Evolutionary conservation across 1,284 basidiomycete species (phyloP).

Genomic region (Cryptococcus amylolentus): DNA sequence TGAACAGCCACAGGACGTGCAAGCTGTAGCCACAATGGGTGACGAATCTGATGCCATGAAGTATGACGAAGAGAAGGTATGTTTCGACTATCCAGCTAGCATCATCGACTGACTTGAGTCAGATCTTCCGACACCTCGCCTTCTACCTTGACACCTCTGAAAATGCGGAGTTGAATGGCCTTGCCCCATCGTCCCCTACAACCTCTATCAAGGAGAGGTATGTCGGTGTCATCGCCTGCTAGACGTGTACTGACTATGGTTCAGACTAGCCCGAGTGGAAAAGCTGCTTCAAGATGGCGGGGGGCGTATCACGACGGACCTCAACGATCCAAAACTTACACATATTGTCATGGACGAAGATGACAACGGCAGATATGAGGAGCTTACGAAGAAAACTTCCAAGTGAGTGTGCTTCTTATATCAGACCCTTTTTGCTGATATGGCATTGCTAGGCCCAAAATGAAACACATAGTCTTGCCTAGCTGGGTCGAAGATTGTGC

Average conservation of each 20-base stretch:
- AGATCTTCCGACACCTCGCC: slow-evolving; percentile 68
- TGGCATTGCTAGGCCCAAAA: slow-evolving; percentile 61
- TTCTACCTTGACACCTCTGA: slow-evolving; percentile 81
- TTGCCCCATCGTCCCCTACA: slow-evolving; percentile 55
- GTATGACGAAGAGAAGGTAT: slow-evolving; percentile 63
- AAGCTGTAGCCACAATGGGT: slow-evolving; percentile 56
- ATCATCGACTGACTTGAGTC: not conserved
- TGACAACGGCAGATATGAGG: slow-evolving; percentile 57
- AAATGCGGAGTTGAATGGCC: slow-evolving; percentile 64
- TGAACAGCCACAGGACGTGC: no score
- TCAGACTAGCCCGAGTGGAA: slow-evolving; percentile 60
- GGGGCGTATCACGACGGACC: slow-evolving; percentile 60
- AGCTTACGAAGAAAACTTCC: slow-evolving; percentile 56
- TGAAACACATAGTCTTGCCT: slow-evolving; percentile 68
- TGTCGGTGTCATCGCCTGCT: slow-evolving; percentile 12
- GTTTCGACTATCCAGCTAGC: not conserved
- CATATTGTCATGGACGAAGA: slow-evolving; percentile 70
- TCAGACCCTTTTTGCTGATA: not conserved
- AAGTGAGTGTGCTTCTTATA: not conserved
- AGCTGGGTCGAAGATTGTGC: slow-evolving; percentile 73
- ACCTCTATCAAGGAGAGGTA: slow-evolving; percentile 57
- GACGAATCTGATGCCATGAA: slow-evolving; percentile 62
- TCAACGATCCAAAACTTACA: slow-evolving; percentile 72
- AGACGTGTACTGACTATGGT: not conserved
- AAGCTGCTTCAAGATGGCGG: slow-evolving; percentile 63